Evolutionary conservation across 805 yeast species (phyloP).

Genomic region (Yamadazyma scolyti): DNA sequence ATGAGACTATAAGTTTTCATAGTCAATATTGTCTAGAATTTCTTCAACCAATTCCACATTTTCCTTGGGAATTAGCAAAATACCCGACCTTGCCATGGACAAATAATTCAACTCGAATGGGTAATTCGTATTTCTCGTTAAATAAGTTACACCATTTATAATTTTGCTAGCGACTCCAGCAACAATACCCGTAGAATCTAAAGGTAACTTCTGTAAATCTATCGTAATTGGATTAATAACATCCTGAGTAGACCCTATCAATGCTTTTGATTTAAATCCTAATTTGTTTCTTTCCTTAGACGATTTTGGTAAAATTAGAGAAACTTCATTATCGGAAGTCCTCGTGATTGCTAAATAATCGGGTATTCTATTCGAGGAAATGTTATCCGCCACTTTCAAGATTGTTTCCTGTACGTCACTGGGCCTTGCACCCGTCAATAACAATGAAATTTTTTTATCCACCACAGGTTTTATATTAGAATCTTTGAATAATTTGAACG

Average conservation of each 20-base stretch:
- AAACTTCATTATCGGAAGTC: conserved; percentile 49
- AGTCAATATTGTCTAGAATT: conserved; percentile 14
- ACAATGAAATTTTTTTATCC: conserved; percentile 34
- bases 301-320: conserved; percentile 44
- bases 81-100: conserved; percentile 57
- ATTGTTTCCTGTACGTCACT: conserved; percentile 42
- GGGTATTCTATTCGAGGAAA: conserved; percentile 28
- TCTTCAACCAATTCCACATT: conserved; percentile 30
- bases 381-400: conserved; percentile 38
- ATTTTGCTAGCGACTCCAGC: conserved; percentile 58
- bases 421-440: conserved; percentile 58
- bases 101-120: conserved; percentile 53
- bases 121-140: conserved; percentile 12
- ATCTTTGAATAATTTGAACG: conserved; percentile 33
- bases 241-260: conserved; percentile 58
- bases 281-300: conserved; percentile 28
- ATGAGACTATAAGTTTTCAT: conserved; percentile 3
- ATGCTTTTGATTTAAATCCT: conserved; percentile 37
- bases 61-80: conserved; percentile 57
- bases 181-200: conserved; percentile 63
- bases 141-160: conserved; percentile 24
- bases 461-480: conserved; percentile 43
- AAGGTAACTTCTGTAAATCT: conserved; percentile 50
- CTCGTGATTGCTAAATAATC: conserved; percentile 51
- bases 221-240: conserved; percentile 53